Percentiles rank a stretch among this genome's conserved stretches.
Conservation (phyloP, 805 yeast genomes). For the Debaryomyces hansenii region DNA sequence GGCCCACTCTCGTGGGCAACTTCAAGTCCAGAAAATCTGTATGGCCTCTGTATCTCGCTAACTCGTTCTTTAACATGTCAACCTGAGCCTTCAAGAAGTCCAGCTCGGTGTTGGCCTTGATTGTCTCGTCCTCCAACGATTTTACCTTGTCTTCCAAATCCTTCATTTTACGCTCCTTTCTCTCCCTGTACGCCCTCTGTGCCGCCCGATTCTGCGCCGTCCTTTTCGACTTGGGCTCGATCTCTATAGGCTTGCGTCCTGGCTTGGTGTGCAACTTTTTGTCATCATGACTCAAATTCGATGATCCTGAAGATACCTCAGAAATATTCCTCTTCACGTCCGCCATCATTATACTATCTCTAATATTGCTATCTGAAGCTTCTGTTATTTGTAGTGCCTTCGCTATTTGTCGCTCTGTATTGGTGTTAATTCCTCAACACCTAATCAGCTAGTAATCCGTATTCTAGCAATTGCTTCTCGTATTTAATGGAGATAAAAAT, state of each 20-base stretch:
- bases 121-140: constrained; percentile 67
- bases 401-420: background rate
- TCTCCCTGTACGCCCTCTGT: constrained; percentile 94
- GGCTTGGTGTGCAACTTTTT: constrained; percentile 53
- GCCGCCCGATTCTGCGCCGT: constrained; percentile 98
- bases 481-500: background rate
- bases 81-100: constrained; percentile 77
- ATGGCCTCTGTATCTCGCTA: constrained; percentile 55
- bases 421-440: background rate
- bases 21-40: constrained; percentile 28
- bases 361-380: background rate
- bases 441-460: background rate
- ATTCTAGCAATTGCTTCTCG: background rate
- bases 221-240: constrained; percentile 83
- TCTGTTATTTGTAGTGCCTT: background rate
- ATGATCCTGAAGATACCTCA: constrained; percentile 15
- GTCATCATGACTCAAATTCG: constrained; percentile 25
- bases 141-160: constrained; percentile 81
- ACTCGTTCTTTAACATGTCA: constrained; percentile 67
- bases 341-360: constrained; percentile 17
- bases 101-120: constrained; percentile 67
- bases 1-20: constrained; percentile 32
- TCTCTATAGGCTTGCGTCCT: constrained; percentile 78
- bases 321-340: constrained; percentile 33
- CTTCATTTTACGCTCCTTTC: constrained; percentile 84